A percentile compares a stretch with the other conserved stretches of the same genome.
These are phyloP conservation scores for Phaeoacremonium minimum DNA, from an alignment of 2,329 filamentous ascomycete genomes.

Conservation along the genomic window DNA sequence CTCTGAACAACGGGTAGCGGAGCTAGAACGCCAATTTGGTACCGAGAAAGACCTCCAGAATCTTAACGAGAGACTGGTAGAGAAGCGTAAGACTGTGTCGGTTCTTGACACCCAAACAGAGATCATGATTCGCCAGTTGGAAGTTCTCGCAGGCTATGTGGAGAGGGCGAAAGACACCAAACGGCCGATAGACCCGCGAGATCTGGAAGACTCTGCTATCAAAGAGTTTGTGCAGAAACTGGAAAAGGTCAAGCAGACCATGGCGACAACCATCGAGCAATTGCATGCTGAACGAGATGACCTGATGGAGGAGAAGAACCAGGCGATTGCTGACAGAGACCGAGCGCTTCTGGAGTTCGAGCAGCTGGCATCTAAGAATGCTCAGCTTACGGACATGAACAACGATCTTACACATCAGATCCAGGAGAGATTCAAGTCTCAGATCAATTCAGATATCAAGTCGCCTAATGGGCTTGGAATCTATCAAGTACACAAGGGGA, in stretches of 20 bases:
- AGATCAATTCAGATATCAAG: slow-evolving; percentile 48
- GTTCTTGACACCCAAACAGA: slow-evolving; percentile 92
- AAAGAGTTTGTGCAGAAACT: slow-evolving; percentile 82
- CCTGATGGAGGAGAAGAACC: slow-evolving; percentile 78
- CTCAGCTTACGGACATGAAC: slow-evolving; percentile 90
- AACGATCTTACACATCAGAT: slow-evolving; percentile 93
- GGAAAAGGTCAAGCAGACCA: slow-evolving; percentile 55
- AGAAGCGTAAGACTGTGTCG: slow-evolving; percentile 94
- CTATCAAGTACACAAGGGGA: slow-evolving; percentile 46
- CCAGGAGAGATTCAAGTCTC: slow-evolving; percentile 86
- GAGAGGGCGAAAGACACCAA: slow-evolving; percentile 81
- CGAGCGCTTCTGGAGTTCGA: slow-evolving; percentile 94
- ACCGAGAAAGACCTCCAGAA: slow-evolving; percentile 64
- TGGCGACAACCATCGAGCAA: slow-evolving; percentile 54
- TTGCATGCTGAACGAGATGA: slow-evolving; percentile 71
- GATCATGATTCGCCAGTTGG: slow-evolving; percentile 88
- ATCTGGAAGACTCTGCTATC: slow-evolving; percentile 84
- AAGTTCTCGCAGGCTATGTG: slow-evolving; percentile 83
- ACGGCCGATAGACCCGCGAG: slow-evolving; percentile 72
- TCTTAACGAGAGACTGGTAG: slow-evolving; percentile 80
- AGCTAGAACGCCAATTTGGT: slow-evolving; percentile 76
- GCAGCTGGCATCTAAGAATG: slow-evolving; percentile 89
- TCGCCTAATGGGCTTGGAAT: slow-evolving; percentile 53
- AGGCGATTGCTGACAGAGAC: slow-evolving; percentile 80
- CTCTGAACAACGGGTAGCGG: slow-evolving; percentile 79